Percentiles rank a stretch among this genome's conserved stretches.
Evolutionary conservation across 1,284 basidiomycete genomes (phyloP).

Genomic region (Vanrija pseudolonga): DNA sequence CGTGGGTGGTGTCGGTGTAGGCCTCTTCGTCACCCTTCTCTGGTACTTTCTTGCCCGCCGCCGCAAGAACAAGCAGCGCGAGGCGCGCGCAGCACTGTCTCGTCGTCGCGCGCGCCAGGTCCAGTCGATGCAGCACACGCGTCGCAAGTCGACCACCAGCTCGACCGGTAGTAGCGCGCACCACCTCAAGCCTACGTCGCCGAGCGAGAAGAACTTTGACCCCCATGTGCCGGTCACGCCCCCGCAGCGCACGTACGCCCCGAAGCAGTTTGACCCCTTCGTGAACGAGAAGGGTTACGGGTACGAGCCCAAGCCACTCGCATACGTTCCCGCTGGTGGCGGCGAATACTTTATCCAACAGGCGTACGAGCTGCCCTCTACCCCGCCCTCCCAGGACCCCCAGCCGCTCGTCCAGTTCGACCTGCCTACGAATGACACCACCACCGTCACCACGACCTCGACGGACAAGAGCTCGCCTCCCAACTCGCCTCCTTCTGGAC

Average conservation of each 20-base stretch:
- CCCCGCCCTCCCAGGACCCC: not conserved
- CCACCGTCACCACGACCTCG: not conserved
- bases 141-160: not conserved
- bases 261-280: conserved; percentile 13
- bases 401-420: not conserved
- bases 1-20: conserved; percentile 26
- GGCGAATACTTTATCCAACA: conserved; percentile 10
- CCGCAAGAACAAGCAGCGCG: conserved; percentile 19
- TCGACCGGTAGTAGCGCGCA: not conserved
- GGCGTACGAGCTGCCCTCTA: conserved; percentile 7
- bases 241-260: not conserved
- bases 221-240: conserved; percentile 1
- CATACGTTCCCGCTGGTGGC: not conserved
- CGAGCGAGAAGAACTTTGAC: conserved; percentile 9
- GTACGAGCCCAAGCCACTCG: conserved; percentile 15
- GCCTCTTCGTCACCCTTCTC: conserved; percentile 15
- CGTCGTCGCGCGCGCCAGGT: not conserved
- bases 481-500: not conserved
- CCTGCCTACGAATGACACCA: not conserved
- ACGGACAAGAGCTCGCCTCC: not conserved
- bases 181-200: conserved; percentile 1
- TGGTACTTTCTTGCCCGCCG: conserved; percentile 16
- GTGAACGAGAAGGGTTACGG: conserved; percentile 23
- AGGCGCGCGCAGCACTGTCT: not conserved
- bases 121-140: no score